Evolutionary conservation across 208 protist species (phyloP), one percentile per base, ranked within the genome.

Genomic region (Crithidia thermophila): DNA sequence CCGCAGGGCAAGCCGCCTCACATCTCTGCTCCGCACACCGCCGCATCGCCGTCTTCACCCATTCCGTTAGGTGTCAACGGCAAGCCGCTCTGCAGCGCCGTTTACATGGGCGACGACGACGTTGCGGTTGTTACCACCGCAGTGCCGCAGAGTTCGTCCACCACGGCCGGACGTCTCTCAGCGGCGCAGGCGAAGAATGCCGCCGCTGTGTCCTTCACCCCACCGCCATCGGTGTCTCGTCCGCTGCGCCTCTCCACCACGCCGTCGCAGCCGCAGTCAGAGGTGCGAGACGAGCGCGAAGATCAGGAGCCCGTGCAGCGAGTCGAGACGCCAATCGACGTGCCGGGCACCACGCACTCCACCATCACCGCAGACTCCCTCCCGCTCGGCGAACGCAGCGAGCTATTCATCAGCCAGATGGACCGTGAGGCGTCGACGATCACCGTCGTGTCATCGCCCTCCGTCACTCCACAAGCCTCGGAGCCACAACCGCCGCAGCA

Each of bases 201-300:
- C 11, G 39, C 39, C 11, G 28, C 31, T 23, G 52, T 59, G 4
- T 30, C 52, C 13, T 71, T 47, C 20, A 63, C 71, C 30, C 67
- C 60, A 16, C 67, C 60, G 27, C 71, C 61, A 9, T 73, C 77
- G 5, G 77, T 82, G 18, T 67, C 77, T 5, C 72, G 77, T 30
- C 71, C 77, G 21, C 49, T 82, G 34, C 77, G 72, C 20, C 66
- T 82, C n/a, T 77, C 71, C n/a, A 61, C 65, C 7, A 74, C 72
- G 13, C 72, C 72, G 16, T 70, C 63, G 9, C 62, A 72, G 57
- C 72, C 62, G 34, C 53, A 58, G 42, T 55, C 50, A 5, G 63
- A 64, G 14, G 20, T 40, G 20, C 56, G 45, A n/a, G 53, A 69
- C 18, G 67, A 58, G 3, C 7, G 21, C 27, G 42, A n/a, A 18